phyloP scores from a whole-genome alignment of 2,329 filamentous ascomycete genomes.

The Aureobasidium sp. region DNA sequence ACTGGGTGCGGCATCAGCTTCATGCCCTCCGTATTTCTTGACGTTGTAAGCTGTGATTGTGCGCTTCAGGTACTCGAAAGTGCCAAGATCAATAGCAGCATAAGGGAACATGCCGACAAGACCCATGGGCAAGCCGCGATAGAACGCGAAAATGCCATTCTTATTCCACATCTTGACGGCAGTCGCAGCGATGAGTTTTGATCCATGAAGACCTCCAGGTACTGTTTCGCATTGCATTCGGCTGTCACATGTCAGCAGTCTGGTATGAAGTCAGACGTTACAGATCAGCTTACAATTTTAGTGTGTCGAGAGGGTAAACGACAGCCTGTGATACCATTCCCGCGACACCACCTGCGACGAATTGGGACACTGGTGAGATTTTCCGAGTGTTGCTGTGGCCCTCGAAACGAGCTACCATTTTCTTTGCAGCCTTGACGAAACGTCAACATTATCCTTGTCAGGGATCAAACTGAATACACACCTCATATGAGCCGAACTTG shows the following conservation, averaged over 20 bases:
- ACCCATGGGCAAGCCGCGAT: constrained; percentile 89
- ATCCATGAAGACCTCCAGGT: constrained; percentile 73
- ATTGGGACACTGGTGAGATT: constrained; percentile 80
- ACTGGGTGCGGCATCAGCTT: constrained; percentile 68
- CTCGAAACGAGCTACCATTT: constrained; percentile 75
- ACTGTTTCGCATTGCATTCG: constrained; percentile 94
- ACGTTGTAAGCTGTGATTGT: constrained; percentile 65
- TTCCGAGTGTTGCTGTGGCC: constrained; percentile 74
- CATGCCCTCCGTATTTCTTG: constrained; percentile 62
- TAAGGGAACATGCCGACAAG: constrained; percentile 97
- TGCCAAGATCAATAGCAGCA: constrained; percentile 90
- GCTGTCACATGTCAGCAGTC: constrained; percentile 31
- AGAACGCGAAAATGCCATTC: constrained; percentile 69
- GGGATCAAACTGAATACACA: constrained; percentile 28
- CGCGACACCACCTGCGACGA: constrained; percentile 80
- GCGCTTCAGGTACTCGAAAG: constrained; percentile 86
- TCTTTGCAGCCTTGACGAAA: constrained; percentile 65
- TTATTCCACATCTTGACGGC: constrained; percentile 78
- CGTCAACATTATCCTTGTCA: neutral
- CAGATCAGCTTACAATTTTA: constrained; percentile 54
- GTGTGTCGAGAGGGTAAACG: constrained; percentile 87
- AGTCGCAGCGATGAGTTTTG: constrained; percentile 73
- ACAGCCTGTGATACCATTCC: constrained; percentile 93
- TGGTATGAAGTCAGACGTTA: constrained; percentile 17
- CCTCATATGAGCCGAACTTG: constrained; percentile 95